Percentiles rank a stretch among this genome's conserved stretches.
These are phyloP conservation scores for Oropetium thomaeum DNA, from an alignment of 176 grass and related monocot species.

Conservation along the genomic window DNA sequence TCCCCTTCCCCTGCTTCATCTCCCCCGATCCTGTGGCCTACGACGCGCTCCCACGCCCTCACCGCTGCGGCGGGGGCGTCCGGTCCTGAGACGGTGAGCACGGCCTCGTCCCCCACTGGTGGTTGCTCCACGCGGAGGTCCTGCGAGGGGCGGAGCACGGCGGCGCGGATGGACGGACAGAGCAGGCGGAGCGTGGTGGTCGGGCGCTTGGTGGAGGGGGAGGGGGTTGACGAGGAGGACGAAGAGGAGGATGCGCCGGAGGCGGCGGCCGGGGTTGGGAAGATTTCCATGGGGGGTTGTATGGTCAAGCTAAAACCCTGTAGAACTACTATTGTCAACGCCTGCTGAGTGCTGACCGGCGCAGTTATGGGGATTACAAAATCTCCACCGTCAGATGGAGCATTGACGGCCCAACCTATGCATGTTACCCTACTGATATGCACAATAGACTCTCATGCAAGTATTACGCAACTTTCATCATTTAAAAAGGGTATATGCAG, in stretches of 20 bases:
- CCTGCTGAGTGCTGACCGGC: neutral
- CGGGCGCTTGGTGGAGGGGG: constrained; percentile 45
- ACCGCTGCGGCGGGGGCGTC: constrained; percentile 40
- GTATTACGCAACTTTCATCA: neutral
- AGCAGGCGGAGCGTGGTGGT: constrained; percentile 51
- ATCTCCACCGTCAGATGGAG: neutral
- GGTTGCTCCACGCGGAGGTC: constrained; percentile 48
- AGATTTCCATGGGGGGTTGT: constrained; percentile 37
- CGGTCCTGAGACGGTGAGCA: constrained; percentile 40
- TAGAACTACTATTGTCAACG: constrained; percentile 4
- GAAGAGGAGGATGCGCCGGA: neutral
- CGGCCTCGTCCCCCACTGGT: constrained; percentile 50
- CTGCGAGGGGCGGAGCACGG: constrained; percentile 26
- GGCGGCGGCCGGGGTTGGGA: constrained; percentile 25
- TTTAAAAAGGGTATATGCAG: no score
- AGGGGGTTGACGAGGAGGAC: constrained; percentile 33
- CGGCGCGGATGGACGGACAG: constrained; percentile 38
- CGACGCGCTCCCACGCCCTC: constrained; percentile 57
- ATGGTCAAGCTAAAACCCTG: constrained; percentile 59
- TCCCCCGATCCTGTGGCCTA: constrained; percentile 19
- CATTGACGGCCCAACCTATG: neutral
- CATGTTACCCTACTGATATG: neutral
- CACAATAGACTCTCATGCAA: neutral
- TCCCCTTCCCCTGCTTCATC: constrained; percentile 25
- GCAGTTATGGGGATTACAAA: neutral